These are phyloP conservation scores for Tolypocladium endophyticum DNA, from an alignment of 2,329 filamentous ascomycete genomes.

Conservation along the genomic window DNA sequence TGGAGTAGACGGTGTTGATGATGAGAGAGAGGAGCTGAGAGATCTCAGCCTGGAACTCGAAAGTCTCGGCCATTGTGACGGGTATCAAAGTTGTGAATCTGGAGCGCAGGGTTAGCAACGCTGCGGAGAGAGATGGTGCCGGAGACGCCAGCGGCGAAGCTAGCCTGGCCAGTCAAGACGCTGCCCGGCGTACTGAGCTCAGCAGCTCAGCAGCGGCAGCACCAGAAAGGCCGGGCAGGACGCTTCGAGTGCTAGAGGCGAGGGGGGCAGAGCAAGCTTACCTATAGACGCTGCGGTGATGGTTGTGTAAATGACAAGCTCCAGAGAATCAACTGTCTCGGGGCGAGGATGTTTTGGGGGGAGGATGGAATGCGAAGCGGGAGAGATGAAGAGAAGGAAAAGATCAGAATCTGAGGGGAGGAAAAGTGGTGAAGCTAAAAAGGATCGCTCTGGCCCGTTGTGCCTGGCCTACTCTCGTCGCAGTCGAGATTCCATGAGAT, in stretches of 20 bases:
- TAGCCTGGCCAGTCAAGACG: neutral
- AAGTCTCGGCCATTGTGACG: slow-evolving; percentile 84
- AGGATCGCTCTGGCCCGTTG: slow-evolving; percentile 12
- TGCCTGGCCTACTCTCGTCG: slow-evolving; percentile 14
- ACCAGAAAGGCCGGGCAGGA: neutral
- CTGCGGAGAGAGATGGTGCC: neutral
- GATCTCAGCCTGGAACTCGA: slow-evolving; percentile 99
- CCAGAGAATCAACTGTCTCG: slow-evolving; percentile 5
- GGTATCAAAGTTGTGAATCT: slow-evolving; percentile 23
- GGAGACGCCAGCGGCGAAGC: neutral
- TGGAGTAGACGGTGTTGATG: slow-evolving; percentile 99
- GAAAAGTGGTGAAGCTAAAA: slow-evolving; percentile 22
- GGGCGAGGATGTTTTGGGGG: neutral
- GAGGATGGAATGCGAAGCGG: slow-evolving; percentile 9
- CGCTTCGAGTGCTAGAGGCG: neutral
- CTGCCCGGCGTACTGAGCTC: neutral
- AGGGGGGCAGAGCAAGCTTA: slow-evolving; percentile 5
- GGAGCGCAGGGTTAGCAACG: neutral
- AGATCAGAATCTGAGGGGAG: slow-evolving; percentile 12
- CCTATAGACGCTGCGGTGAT: slow-evolving; percentile 9
- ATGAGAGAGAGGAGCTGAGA: slow-evolving; percentile 99
- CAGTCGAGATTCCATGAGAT: slow-evolving; percentile 33
- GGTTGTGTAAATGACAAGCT: slow-evolving; percentile 3
- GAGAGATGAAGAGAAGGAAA: slow-evolving; percentile 10
- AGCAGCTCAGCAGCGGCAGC: neutral